Evolutionary conservation across 2,329 filamentous ascomycete genomes (phyloP).

Genomic region (Aspergillus clavatus): DNA sequence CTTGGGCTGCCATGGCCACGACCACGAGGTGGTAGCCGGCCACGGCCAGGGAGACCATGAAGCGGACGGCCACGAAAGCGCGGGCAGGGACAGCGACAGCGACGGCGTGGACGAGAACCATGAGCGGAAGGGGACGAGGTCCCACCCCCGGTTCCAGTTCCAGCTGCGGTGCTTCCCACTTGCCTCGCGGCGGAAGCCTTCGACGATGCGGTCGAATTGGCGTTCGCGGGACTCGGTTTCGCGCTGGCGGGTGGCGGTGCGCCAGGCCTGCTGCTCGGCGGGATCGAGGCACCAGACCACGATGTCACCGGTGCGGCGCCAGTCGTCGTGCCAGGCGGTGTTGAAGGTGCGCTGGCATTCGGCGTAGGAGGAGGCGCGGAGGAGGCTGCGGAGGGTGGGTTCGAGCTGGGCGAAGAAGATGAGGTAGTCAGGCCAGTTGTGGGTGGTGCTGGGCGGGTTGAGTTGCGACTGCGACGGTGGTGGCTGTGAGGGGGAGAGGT

Average conservation of each 20-base stretch:
- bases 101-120: constrained; percentile 8
- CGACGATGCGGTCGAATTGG: constrained; percentile 35
- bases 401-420: constrained; percentile 57
- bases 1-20: constrained; percentile 19
- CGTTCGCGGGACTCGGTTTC: constrained; percentile 22
- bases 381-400: constrained; percentile 40
- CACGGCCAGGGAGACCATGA: constrained; percentile 14
- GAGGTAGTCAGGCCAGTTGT: constrained; percentile 47
- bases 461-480: not conserved
- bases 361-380: constrained; percentile 47
- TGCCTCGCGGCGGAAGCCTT: constrained; percentile 26
- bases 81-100: constrained; percentile 1
- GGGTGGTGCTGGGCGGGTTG: constrained; percentile 15
- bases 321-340: constrained; percentile 59
- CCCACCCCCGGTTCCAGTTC: no score
- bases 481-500: constrained; percentile 15
- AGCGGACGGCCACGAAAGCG: constrained; percentile 17
- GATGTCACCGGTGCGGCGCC: constrained; percentile 57
- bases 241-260: constrained; percentile 22
- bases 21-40: no score
- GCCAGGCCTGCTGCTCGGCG: constrained; percentile 33
- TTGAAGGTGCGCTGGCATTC: constrained; percentile 60
- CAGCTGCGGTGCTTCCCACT: constrained; percentile 8
- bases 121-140: constrained; percentile 4
- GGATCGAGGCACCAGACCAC: constrained; percentile 54